Conservation (phyloP, 2,329 filamentous ascomycete species). For the Penicillium corylophilum region DNA sequence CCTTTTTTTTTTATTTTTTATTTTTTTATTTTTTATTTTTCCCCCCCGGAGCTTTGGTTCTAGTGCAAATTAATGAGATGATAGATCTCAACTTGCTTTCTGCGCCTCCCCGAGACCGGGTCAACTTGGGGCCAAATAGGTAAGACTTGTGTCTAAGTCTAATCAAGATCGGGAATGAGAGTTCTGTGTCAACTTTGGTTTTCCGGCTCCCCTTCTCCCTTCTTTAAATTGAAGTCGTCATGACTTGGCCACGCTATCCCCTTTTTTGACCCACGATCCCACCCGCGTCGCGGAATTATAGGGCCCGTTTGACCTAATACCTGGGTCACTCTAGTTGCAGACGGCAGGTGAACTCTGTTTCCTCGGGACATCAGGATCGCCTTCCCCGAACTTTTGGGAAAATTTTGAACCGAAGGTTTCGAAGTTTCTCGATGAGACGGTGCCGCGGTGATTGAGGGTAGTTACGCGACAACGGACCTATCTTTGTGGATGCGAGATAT, state of each 20-base stretch:
- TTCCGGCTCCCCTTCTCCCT: neutral
- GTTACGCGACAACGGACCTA: neutral
- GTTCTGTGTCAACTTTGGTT: neutral
- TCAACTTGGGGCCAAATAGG: neutral
- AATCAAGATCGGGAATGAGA: neutral
- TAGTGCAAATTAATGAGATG: constrained; percentile 38
- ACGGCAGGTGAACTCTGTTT: constrained; percentile 13
- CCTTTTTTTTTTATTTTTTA: constrained; percentile 13
- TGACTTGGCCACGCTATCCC: neutral
- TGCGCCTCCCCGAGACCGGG: constrained; percentile 22
- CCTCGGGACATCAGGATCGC: constrained; percentile 11
- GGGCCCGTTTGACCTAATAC: constrained; percentile 1
- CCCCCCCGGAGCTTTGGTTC: constrained; percentile 34
- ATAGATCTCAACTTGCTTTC: constrained; percentile 34
- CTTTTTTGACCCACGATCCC: constrained; percentile 5
- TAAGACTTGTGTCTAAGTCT: neutral
- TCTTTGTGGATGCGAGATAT: neutral
- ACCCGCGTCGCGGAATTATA: neutral
- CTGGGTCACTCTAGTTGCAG: constrained; percentile 4
- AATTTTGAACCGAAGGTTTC: neutral
- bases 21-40: constrained; percentile 13
- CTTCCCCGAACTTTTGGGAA: constrained; percentile 11
- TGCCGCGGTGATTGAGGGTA: neutral
- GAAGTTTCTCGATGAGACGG: neutral
- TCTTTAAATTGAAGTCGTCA: neutral